Conservation (phyloP, 768 basidiomycete species). For the Nevesoporus exiguus region DNA sequence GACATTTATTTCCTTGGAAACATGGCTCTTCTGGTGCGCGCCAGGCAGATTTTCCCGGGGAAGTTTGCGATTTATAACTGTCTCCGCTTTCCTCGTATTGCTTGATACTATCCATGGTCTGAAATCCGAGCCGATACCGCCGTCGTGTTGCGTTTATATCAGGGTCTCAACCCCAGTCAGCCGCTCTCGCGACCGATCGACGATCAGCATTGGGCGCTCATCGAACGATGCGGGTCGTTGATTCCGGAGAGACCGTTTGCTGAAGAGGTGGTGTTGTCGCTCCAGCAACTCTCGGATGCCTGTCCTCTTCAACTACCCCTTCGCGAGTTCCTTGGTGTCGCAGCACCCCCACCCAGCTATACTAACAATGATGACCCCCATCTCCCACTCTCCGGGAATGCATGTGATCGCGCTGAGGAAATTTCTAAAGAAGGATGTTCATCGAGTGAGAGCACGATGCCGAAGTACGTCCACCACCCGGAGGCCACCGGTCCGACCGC, state of each 20-base stretch:
- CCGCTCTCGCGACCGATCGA: slow-evolving; percentile 3
- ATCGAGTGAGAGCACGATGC: neutral
- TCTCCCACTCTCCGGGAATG: too few species aligned
- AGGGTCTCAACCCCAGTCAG: neutral
- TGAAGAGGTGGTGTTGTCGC: neutral
- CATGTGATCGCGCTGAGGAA: neutral
- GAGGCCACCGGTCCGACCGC: neutral
- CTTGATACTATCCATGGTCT: neutral
- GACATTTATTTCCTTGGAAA: slow-evolving; percentile 9
- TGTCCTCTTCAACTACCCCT: neutral
- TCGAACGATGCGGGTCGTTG: slow-evolving; percentile 6
- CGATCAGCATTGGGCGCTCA: slow-evolving; percentile 1
- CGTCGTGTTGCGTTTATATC: neutral
- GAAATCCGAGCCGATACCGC: neutral
- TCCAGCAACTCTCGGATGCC: neutral
- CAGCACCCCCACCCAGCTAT: neutral
- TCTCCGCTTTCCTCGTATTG: neutral
- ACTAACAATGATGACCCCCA: neutral
- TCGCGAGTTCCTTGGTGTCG: neutral
- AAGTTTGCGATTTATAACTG: neutral
- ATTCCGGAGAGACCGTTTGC: neutral
- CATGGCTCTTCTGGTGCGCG: slow-evolving; percentile 2
- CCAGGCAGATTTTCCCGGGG: neutral
- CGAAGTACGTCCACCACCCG: neutral
- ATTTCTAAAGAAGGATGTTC: neutral